Base-by-base conservation (phyloP, 75 land plant species). In the Pinus taeda region DNA sequence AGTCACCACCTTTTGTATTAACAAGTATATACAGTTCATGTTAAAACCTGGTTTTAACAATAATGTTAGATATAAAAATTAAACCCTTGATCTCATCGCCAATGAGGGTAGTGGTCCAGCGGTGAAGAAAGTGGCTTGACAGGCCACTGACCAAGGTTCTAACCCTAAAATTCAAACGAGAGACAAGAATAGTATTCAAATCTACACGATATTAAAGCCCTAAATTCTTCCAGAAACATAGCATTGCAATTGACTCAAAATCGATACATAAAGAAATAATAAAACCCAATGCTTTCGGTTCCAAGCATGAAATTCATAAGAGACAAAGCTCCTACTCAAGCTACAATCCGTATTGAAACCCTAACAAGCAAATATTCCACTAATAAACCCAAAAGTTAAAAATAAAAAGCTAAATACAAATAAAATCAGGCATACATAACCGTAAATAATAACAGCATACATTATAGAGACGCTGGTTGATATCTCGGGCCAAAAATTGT, bases 401-500 rank as follows among this genome's bases (percentile, higher is more conserved):
- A 69, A 42, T 3, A 69, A 18, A 39, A 17, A n/a, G 18, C 5
- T 33, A 33, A 63, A 9, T 56, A 45, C 14, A 6, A 24, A 18
- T 55, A 61, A 69, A 49, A 6, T 6, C 3, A 6, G 12, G 24
- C 24, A 72, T 39, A 70, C 6, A 60, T 17, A 82, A 30, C 53
- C n/a, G 59, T 49, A 9, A 9, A 49, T 49, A 49, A 49, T 9
- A 49, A 9, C 1, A 49, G 57, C 82, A 42, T 80, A 82, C 84
- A 86, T 80, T 33, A 62, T 77, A 18, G 86, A 76, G 37, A 86
- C 85, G 74, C 81, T 81, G 67, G 86, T 83, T n/a, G 88, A 84
- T 57, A 86, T 80, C 79, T 86, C 88, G 37, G 82, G 88, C 88
- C 88, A 86, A 76, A 84, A 86, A n/a, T 57, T 26, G 60, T 84